These are phyloP conservation scores for Chrysanthemum seticuspe DNA, from an alignment of 129 eudicot species.

Conservation along the genomic window DNA sequence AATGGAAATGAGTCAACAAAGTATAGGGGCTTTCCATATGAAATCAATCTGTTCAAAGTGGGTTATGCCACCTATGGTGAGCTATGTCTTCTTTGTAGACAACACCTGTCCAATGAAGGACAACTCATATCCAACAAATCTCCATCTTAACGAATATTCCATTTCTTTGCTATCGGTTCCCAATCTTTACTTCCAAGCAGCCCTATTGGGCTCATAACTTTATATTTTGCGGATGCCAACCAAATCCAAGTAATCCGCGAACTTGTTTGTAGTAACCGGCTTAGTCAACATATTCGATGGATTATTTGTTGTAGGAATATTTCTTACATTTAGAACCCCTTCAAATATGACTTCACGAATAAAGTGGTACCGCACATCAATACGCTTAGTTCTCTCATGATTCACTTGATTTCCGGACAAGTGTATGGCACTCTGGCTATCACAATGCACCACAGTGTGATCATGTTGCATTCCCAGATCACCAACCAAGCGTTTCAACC, in stretches of 20 bases:
- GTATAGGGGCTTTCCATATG: no score
- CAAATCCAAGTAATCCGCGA: no score
- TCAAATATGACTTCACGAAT: not conserved
- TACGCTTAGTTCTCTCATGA: not conserved
- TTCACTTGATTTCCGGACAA: not conserved
- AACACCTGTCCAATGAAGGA: no score
- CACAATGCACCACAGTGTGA: not conserved
- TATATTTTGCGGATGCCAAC: no score
- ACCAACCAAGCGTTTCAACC: not conserved
- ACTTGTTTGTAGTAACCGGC: not conserved
- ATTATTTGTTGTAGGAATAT: no score
- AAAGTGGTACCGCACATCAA: not conserved
- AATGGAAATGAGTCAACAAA: no score
- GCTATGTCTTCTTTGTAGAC: no score
- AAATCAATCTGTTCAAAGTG: no score
- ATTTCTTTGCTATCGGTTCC: not conserved
- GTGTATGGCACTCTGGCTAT: constrained; percentile 2
- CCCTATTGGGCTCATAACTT: not conserved
- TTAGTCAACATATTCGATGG: not conserved
- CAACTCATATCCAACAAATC: no score
- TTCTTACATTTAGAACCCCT: not conserved
- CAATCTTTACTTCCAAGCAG: not conserved
- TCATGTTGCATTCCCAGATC: not conserved
- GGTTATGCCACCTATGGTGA: no score
- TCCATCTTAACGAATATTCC: not conserved